phyloP scores from a whole-genome alignment of 345 rosid species.

The Salix exigua region DNA sequence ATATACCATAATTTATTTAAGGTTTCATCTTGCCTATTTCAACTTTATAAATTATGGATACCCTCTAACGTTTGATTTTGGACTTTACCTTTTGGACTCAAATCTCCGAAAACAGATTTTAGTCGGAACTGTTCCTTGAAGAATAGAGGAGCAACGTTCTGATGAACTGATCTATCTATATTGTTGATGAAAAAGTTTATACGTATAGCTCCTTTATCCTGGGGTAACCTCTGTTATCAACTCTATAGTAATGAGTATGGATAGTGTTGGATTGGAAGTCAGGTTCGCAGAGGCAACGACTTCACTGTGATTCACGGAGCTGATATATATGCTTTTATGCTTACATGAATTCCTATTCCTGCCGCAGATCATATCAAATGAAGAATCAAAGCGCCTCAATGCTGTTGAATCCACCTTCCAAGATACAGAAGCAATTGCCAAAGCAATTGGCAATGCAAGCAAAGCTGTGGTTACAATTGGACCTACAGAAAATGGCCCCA shows the following conservation, averaged over 20 bases:
- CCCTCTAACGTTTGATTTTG: neutral
- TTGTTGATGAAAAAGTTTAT: too few species aligned
- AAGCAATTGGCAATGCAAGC: constrained; percentile 95
- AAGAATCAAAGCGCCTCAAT: constrained; percentile 69
- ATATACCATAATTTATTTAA: neutral
- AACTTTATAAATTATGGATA: neutral
- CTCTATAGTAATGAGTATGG: neutral
- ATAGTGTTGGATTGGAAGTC: neutral
- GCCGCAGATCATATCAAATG: constrained; percentile 71
- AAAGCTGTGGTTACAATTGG: constrained; percentile 84
- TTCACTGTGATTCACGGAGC: neutral
- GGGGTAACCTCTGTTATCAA: neutral
- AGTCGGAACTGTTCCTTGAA: neutral
- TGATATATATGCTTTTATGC: neutral
- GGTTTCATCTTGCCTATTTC: neutral
- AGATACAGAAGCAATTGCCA: constrained; percentile 76
- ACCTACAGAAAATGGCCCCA: constrained; percentile 66
- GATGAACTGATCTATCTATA: neutral
- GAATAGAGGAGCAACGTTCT: neutral
- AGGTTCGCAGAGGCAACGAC: neutral
- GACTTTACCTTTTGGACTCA: neutral
- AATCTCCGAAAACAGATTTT: neutral
- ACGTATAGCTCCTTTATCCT: neutral
- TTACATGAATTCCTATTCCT: neutral
- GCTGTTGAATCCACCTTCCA: constrained; percentile 75